Base-by-base conservation (phyloP, 2,329 filamentous ascomycete species). In the Epichloe gansuensis region DNA sequence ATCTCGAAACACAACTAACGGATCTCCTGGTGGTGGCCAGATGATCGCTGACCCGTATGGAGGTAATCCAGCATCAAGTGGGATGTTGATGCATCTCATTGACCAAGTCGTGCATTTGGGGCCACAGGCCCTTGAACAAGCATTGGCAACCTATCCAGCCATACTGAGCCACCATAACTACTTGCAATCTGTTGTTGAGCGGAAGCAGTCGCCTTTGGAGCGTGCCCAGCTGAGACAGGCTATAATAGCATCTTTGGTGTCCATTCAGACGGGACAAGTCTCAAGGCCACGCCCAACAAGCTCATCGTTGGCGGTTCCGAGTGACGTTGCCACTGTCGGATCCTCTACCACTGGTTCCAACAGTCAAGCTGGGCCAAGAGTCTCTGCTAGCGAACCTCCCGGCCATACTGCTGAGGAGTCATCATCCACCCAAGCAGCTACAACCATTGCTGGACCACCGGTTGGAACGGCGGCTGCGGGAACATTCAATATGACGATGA, bases 51-150 rank as follows among this genome's bases (percentile, higher is more conserved):
- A 58, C 40, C 49, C 47, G 11, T 39, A 48, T 27, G 46, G 47
- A 38, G 48, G 40, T 2, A 53, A 8, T 44, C 51, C 11, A 36
- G 50, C 36, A 31, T 46, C 69, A 6, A 63, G 68, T 9, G 60
- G 64, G n/a, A 71, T 72, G 3, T 75, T 77, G 50, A 71, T 67
- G 38, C 67, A 69, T 9, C 63, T 81, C 53, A 79, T 84, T 49
- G 77, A 83, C 52, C 64, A 68, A 5, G 66, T 73, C 13, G 69
- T 83, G 0, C 70, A 74, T 0, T 70, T 74, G 49, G 80, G 80
- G 0, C 69, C 70, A 0, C 62, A 61, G 3, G 70, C 72, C 4
- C 64, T 81, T 8, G 67, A 72, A 34, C 68, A 72, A 41, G 70
- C 71, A 1, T 61, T 81, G 31, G 56, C 64, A 0, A 69, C 63